A percentile compares a stretch with the other conserved stretches of the same genome.
phyloP scores from a whole-genome alignment of 176 grass and related monocot species.

The Eragrostis curvula region DNA sequence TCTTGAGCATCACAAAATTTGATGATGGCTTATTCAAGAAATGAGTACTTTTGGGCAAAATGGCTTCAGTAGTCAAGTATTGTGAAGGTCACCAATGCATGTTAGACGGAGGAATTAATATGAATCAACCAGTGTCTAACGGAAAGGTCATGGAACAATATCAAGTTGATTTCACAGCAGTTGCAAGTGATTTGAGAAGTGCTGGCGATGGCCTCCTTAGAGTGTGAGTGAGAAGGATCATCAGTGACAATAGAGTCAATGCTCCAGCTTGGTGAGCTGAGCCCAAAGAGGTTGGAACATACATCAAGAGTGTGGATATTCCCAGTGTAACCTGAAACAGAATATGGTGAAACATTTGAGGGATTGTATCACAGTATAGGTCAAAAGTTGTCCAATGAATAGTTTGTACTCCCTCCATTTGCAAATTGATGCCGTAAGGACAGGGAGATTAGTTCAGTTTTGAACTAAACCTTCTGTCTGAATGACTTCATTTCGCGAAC shows the following conservation, averaged over 20 bases:
- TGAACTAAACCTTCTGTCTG: too few species aligned
- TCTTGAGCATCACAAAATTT: constrained; percentile 7
- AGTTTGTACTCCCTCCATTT: too few species aligned
- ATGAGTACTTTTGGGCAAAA: background rate
- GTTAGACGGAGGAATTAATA: constrained; percentile 12
- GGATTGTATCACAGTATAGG: background rate
- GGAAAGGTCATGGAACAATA: background rate
- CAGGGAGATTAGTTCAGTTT: too few species aligned
- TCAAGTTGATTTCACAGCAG: constrained; percentile 46
- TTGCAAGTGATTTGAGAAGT: constrained; percentile 63
- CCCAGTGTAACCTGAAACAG: constrained; percentile 83
- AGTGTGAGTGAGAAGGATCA: constrained; percentile 81
- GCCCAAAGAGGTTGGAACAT: constrained; percentile 83
- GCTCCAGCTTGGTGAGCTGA: constrained; percentile 98
- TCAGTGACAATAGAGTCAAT: constrained; percentile 73
- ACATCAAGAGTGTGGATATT: constrained; percentile 88
- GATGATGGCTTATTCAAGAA: constrained; percentile 9
- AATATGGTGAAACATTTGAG: background rate
- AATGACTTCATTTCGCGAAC: too few species aligned
- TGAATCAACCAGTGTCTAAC: background rate
- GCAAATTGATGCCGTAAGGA: too few species aligned
- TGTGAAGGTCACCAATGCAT: background rate
- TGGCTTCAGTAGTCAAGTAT: background rate
- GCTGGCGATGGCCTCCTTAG: constrained; percentile 79
- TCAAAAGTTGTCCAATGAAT: background rate